Evolutionary conservation across 148 eudicot genomes (phyloP).

Genomic region (Cornus kousa): DNA sequence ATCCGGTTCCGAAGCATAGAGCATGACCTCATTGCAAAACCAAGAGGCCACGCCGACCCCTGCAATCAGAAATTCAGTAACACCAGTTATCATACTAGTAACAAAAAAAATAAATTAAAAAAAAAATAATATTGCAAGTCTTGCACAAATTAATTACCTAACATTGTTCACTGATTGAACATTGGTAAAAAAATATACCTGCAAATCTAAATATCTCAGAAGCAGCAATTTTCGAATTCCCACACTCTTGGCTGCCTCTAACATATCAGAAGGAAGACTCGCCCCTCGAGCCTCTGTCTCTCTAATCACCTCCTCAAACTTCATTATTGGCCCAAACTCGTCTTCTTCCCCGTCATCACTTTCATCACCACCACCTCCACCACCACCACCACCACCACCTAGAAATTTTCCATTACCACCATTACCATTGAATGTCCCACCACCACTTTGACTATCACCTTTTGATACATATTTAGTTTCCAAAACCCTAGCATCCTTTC

Average conservation of each 20-base stretch:
- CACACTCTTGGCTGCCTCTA: slow-evolving; percentile 53
- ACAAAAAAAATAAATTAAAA: not conserved
- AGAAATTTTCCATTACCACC: slow-evolving; percentile 30
- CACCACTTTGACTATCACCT: slow-evolving; percentile 28
- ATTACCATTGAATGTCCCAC: slow-evolving; percentile 25
- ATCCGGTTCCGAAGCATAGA: slow-evolving; percentile 40
- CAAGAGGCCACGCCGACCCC: slow-evolving; percentile 40
- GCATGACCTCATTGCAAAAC: slow-evolving; percentile 39
- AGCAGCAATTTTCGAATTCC: slow-evolving; percentile 51
- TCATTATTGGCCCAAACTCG: slow-evolving; percentile 59
- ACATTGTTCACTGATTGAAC: not conserved
- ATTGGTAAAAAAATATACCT: slow-evolving; percentile 29
- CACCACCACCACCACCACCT: slow-evolving; percentile 29
- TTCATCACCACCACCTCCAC: slow-evolving; percentile 28
- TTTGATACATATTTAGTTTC: slow-evolving; percentile 7
- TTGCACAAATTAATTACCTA: not conserved
- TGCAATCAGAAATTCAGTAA: slow-evolving; percentile 8
- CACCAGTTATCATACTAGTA: not conserved
- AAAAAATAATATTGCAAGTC: not conserved
- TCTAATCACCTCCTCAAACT: slow-evolving; percentile 58
- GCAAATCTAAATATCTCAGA: slow-evolving; percentile 49
- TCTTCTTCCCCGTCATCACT: slow-evolving; percentile 39
- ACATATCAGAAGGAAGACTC: slow-evolving; percentile 51
- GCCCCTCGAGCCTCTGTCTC: slow-evolving; percentile 51
- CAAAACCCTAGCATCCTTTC: slow-evolving; percentile 24